Conservation (phyloP, 2,329 filamentous ascomycete genomes). For the Monilinia fructigena region DNA sequence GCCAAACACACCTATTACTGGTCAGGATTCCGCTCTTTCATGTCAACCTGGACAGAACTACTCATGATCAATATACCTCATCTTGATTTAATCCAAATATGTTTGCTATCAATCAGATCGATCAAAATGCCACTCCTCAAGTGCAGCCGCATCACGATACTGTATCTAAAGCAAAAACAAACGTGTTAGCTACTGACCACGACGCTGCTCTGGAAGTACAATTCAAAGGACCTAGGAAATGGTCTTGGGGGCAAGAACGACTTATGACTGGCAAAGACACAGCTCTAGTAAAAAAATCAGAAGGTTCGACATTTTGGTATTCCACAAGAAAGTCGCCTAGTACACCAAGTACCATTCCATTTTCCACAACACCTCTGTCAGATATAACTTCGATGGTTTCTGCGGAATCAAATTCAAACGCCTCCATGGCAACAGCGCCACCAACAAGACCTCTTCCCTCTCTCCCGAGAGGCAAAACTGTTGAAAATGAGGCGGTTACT, state of each 20-base stretch:
- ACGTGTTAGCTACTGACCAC: not conserved
- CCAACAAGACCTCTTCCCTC: not conserved
- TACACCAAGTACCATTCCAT: not conserved
- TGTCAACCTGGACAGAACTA: not conserved
- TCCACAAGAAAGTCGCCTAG: not conserved
- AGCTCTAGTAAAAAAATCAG: not conserved
- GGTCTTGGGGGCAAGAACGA: slow-evolving; percentile 1
- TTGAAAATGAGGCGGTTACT: not conserved
- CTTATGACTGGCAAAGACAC: not conserved
- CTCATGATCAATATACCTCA: not conserved
- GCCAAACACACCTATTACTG: not conserved
- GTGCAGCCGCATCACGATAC: not conserved
- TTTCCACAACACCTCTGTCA: not conserved
- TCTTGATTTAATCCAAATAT: not conserved
- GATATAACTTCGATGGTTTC: not conserved
- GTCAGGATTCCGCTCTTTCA: not conserved
- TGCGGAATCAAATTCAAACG: not conserved
- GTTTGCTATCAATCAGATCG: too few relatives aligned
- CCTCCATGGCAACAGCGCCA: not conserved
- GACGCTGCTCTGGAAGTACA: not conserved
- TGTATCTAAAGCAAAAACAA: not conserved
- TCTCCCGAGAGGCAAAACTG: not conserved
- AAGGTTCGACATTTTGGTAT: not conserved
- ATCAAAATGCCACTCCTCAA: too few relatives aligned
- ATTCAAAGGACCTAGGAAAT: not conserved